Percentiles rank a stretch among this genome's conserved stretches.
Evolutionary conservation across 2,329 filamentous ascomycete species (phyloP).

Genomic region (Pleochaeta shiraiana): DNA sequence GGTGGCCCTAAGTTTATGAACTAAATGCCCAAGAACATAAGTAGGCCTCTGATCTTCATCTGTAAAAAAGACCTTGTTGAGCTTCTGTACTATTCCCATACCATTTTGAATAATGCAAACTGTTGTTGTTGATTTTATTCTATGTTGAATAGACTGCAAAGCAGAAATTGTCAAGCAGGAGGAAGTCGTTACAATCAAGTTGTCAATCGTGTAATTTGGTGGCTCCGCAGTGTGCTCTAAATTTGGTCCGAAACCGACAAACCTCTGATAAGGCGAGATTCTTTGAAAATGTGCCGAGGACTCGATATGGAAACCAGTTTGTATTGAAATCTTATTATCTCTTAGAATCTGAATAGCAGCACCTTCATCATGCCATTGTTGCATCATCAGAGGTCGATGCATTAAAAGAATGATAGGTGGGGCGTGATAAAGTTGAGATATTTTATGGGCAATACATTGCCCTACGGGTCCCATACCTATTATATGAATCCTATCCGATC

Average conservation of each 20-base stretch:
- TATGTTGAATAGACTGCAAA: constrained; percentile 36
- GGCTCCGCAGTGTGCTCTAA: constrained; percentile 14
- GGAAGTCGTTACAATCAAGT: constrained; percentile 48
- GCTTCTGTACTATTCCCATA: constrained; percentile 59
- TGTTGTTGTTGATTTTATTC: constrained; percentile 45
- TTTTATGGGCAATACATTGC: constrained; percentile 40
- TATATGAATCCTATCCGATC: constrained; percentile 29
- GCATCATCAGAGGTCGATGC: constrained; percentile 24
- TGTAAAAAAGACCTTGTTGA: constrained; percentile 50
- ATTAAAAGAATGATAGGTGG: constrained; percentile 44
- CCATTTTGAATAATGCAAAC: constrained; percentile 63
- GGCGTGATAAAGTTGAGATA: constrained; percentile 32
- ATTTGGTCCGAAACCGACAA: constrained; percentile 14
- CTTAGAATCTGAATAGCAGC: constrained; percentile 25
- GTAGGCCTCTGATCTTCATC: constrained; percentile 42
- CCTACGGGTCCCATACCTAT: constrained; percentile 42
- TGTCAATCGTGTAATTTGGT: constrained; percentile 30
- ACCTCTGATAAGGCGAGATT: constrained; percentile 6
- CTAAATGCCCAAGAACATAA: constrained; percentile 33
- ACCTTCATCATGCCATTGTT: constrained; percentile 25
- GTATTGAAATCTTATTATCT: constrained; percentile 21
- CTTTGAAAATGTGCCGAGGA: constrained; percentile 8
- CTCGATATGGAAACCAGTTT: constrained; percentile 18
- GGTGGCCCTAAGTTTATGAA: constrained; percentile 21
- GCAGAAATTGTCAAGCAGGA: constrained; percentile 33